Percentiles rank a stretch among this genome's conserved stretches.
phyloP scores from a whole-genome alignment of 805 yeast genomes.

The Candida ascalaphidarum region DNA sequence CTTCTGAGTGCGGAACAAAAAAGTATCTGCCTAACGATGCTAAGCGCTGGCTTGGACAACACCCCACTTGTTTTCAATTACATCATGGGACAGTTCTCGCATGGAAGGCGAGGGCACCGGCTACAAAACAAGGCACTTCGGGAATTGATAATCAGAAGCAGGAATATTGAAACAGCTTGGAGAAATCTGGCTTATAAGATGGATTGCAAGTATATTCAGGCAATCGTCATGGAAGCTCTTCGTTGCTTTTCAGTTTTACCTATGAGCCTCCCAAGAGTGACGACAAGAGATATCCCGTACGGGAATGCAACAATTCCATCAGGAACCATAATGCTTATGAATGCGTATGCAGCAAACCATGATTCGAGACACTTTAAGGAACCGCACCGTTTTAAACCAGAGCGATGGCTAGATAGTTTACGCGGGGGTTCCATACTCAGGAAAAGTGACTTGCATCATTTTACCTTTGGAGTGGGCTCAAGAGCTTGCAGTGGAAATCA shows the following conservation, averaged over 20 bases:
- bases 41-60: conserved; percentile 74
- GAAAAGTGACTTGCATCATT: conserved; percentile 26
- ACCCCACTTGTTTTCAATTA: conserved; percentile 56
- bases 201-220: conserved; percentile 42
- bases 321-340: conserved; percentile 53
- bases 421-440: conserved; percentile 6
- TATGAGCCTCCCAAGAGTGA: conserved; percentile 52
- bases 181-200: no score
- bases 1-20: conserved; percentile 32
- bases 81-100: conserved; percentile 51
- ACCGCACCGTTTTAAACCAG: conserved; percentile 45
- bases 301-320: conserved; percentile 39
- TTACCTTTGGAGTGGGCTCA: conserved; percentile 63
- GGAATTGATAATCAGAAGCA: conserved; percentile 27
- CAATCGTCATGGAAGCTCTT: conserved; percentile 55
- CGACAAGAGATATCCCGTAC: conserved; percentile 42
- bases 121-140: conserved; percentile 38
- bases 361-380: conserved; percentile 35
- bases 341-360: conserved; percentile 64
- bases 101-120: conserved; percentile 21
- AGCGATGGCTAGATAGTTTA: conserved; percentile 36
- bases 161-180: conserved; percentile 18
- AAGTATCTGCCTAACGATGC: conserved; percentile 64
- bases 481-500: conserved; percentile 66
- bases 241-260: conserved; percentile 62